Base-by-base conservation (phyloP, 371 early-diverging fungal species). In the Mortierella sp. region DNA sequence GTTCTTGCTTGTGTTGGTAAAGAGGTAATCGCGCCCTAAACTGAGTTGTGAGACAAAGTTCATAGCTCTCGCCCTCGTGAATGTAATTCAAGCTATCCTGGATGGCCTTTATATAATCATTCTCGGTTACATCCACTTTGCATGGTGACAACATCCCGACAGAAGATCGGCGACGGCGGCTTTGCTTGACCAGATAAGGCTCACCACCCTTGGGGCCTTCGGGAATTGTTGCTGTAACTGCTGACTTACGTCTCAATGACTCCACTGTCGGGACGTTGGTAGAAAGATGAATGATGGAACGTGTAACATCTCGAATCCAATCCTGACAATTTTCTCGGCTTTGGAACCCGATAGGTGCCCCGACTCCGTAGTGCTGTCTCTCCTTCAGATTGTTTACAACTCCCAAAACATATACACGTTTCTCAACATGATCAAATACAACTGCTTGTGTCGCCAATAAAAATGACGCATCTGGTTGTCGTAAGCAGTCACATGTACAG, bases 1-100 rank as follows among this genome's bases (percentile, higher is more conserved):
- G 24, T 22, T 13, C 11, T 10, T 11, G 43, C n/a, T 40, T 21
- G 0, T 63, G 65, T 28, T 63, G 36, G 50, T 69, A 58, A 15
- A 75, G 74, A 19, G 86, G 84, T 0, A 92, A 33, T 1, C 58
- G 52, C 4, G 84, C 58, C 22, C 88, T 84, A 80, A 96, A 91
- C 41, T 94, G 95, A 0, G 95, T 96, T 0, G 99, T 98, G 63
- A 98, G 74, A 78, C 97, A 97, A 3, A 97, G 80, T 77, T 98
- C 98, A 79, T 98, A 98, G 4, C 97, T 92, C 77, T 98, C 97
- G 40, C 99, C 99, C 70, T 91, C 89, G 2, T 84, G 69, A 71
- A 98, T 98, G 53, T 87, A 84, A 19, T 88, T 74, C 22, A 93
- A 79, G 28, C 95, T 91, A 38, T 77, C 67, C 48, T 80, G 83